Evolutionary conservation across 805 yeast genomes (phyloP), one percentile per base, ranked within the genome.

Genomic region (Candida nanaspora): DNA sequence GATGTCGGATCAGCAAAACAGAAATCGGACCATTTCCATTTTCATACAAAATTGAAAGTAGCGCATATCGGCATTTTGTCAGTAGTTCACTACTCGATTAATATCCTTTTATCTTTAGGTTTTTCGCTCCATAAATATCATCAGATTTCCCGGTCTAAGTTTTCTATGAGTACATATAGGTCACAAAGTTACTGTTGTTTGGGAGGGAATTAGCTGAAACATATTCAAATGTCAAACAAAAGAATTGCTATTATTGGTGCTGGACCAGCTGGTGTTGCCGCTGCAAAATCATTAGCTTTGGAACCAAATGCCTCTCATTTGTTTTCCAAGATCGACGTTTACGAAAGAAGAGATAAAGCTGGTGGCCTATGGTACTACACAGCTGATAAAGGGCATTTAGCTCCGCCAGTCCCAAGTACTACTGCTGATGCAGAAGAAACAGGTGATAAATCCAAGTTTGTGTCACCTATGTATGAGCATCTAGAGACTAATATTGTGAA

Each of bases 281-380:
- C 51, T 38, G 64, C 66, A 10, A 58, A 61, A 35, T 61, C 65
- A 4, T 35, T 61, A 15, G 57, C 58, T 9, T 40, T 57, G 27
- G 66, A 61, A 43, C 63, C 65, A 16, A 39, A 49, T n/a, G 54
- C 56, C 1, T 37, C 40, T 15, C 25, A 44, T 6, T 36, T 40
- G 3, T 49, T 59, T 33, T 37, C 44, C 11, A 36, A 42, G 3
- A 46, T 59, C 18, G 63, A 59, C 33, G 56, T 61, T 10, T 61
- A 42, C 42, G 66, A 61, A 40, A 52, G 64, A 46, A 46, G 55
- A 34, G 41, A 52, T 4, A 44, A 46, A 19, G 54, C 59, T 16
- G 65, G 66, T 46, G 66, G 66, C 6, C 46, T 61, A 32, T 61
- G 66, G 66, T 40, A 49, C 39, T 62, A 60, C 40, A 52, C 60